Base-by-base conservation (phyloP, 805 yeast genomes). In the Zygotorulaspora florentina region DNA sequence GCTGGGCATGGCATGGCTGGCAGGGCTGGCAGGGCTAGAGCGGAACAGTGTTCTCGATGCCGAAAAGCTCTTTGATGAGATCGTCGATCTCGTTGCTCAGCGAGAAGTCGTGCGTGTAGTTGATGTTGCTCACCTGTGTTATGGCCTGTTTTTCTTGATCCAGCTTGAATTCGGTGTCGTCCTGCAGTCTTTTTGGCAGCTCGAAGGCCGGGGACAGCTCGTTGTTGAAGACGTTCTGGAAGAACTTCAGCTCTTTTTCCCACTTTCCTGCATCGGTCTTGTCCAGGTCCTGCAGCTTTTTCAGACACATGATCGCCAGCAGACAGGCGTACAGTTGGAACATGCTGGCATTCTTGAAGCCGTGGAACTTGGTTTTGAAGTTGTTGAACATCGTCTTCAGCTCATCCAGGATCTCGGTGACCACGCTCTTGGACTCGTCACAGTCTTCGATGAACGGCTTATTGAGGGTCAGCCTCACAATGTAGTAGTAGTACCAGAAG, bases 401-500 rank as follows among this genome's bases (percentile, higher is more conserved):
- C 34, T 65, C 68, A 17, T 55, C 60, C 3, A 66, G 42, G 2
- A 61, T 54, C 37, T 62, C 67, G 17, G 54, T 42, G 0, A 65
- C 61, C 8, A 65, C 63, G 6, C 38, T 42, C 38, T 55, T 53
- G 2, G 66, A 56, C 37, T 56, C 64, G 8, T 48, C 56, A 30
- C 60, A 55, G 27, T 66, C 68, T 30, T 77, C 80, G 34, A 79
- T 72, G 53, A 80, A 80, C 2, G 84, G 85, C 35, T 81, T 67
- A 55, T 80, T 80, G 42, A 80, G 70, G 46, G 85, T 79, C n/a
- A 81, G 64, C 13, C 76, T 61, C 1, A 79, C 73, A 37, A 81
- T 73, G 55, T 80, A 81, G 58, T 80, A 81, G 54, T 77, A 78
- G 54, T 76, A 79, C 55, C 79, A 67, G 38, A 79, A 74, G 39